A percentile compares a stretch with the other conserved stretches of the same genome.
Evolutionary conservation across 2,329 filamentous ascomycete genomes (phyloP).

Genomic region (Hypoxylon sp.): DNA sequence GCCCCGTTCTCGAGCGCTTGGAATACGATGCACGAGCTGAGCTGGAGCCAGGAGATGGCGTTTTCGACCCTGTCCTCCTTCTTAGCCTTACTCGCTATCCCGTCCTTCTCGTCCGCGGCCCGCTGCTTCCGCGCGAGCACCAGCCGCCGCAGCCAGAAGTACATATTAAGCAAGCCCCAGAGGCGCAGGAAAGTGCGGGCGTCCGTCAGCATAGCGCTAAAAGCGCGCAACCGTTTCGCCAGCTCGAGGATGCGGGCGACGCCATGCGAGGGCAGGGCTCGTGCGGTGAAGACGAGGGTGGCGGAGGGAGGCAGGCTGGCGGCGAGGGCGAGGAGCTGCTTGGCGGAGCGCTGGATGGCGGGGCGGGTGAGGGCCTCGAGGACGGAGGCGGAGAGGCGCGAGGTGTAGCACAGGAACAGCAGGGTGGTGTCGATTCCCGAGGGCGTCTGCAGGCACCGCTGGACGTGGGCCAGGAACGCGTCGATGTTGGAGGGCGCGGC

Average conservation of each 20-base stretch:
- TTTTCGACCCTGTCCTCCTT: constrained; percentile 61
- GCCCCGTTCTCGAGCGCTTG: constrained; percentile 88
- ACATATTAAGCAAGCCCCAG: constrained; percentile 82
- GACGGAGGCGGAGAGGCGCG: constrained; percentile 68
- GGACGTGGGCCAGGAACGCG: constrained; percentile 69
- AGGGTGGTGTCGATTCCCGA: constrained; percentile 79
- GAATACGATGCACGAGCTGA: constrained; percentile 77
- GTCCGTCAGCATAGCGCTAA: constrained; percentile 78
- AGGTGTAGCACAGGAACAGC: constrained; percentile 77
- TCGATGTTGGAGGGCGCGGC: constrained; percentile 62
- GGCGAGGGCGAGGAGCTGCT: constrained; percentile 67
- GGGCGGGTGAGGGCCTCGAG: constrained; percentile 70
- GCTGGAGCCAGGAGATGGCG: constrained; percentile 75
- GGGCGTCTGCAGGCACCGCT: constrained; percentile 77
- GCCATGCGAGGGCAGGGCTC: constrained; percentile 56
- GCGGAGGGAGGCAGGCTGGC: constrained; percentile 66
- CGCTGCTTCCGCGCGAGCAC: constrained; percentile 55
- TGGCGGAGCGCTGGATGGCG: constrained; percentile 68
- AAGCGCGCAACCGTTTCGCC: constrained; percentile 68
- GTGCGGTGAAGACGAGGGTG: constrained; percentile 61
- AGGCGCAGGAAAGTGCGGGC: constrained; percentile 80
- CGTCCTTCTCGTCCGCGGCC: constrained; percentile 51
- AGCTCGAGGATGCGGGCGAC: constrained; percentile 65
- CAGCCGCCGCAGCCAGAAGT: constrained; percentile 74
- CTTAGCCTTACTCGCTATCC: too few relatives aligned